Evolutionary conservation across 2,329 filamentous ascomycete genomes (phyloP).

Genomic region (Ophiocordyceps robertsii): DNA sequence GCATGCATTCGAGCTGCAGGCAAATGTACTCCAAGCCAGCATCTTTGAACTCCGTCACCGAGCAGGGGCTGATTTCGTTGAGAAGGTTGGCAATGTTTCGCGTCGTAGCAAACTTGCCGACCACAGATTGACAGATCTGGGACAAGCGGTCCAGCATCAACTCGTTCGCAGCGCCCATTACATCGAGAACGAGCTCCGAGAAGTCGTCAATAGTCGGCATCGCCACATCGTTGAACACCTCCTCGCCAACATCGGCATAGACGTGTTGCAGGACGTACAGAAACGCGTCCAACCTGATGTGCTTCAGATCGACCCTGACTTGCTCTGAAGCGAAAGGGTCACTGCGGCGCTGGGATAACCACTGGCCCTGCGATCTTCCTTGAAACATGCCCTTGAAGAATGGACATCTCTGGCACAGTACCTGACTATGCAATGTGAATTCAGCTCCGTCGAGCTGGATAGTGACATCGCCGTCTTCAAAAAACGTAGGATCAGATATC

Average conservation of each 20-base stretch:
- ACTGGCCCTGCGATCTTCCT: slow-evolving; percentile 73
- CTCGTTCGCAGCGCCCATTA: slow-evolving; percentile 83
- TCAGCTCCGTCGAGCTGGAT: slow-evolving; percentile 67
- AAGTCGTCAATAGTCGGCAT: slow-evolving; percentile 66
- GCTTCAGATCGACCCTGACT: slow-evolving; percentile 67
- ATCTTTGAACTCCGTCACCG: slow-evolving; percentile 74
- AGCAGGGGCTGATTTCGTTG: slow-evolving; percentile 75
- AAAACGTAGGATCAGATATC: slow-evolving; percentile 54
- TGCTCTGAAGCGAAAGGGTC: slow-evolving; percentile 18
- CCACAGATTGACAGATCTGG: slow-evolving; percentile 73
- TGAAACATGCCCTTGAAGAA: slow-evolving; percentile 88
- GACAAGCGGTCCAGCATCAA: slow-evolving; percentile 87
- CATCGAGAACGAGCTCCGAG: slow-evolving; percentile 78
- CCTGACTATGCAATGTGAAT: slow-evolving; percentile 58
- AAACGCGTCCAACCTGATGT: slow-evolving; percentile 64
- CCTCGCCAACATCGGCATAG: slow-evolving; percentile 69
- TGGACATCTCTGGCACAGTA: slow-evolving; percentile 73
- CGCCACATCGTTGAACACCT: slow-evolving; percentile 69
- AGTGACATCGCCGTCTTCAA: slow-evolving; percentile 66
- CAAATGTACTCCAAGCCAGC: slow-evolving; percentile 84
- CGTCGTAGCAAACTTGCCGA: slow-evolving; percentile 73
- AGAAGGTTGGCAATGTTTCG: slow-evolving; percentile 78
- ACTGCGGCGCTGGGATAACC: slow-evolving; percentile 61
- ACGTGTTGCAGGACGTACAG: slow-evolving; percentile 66
- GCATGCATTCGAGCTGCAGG: slow-evolving; percentile 78